Percentiles rank a stretch among this genome's conserved stretches.
These are phyloP conservation scores for Ogataea pignaliae DNA, from an alignment of 805 yeast genomes.

Conservation along the genomic window DNA sequence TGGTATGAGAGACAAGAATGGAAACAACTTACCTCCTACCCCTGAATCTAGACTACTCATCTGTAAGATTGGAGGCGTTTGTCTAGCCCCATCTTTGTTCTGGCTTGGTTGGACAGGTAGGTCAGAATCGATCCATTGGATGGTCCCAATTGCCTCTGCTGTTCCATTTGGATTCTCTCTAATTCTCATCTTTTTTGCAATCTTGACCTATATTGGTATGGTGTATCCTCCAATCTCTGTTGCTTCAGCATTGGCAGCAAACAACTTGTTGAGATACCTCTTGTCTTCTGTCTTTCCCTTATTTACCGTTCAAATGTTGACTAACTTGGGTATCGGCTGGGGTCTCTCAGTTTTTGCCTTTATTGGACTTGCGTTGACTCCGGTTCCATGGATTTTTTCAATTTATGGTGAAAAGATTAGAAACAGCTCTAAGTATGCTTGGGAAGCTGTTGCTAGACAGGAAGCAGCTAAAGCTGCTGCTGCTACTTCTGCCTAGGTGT, in stretches of 20 bases:
- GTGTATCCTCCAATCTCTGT: conserved; percentile 70
- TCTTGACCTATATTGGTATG: conserved; percentile 63
- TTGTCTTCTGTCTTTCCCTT: conserved; percentile 79
- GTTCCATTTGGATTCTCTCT: conserved; percentile 75
- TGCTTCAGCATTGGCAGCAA: conserved; percentile 89
- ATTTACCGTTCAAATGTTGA: conserved; percentile 81
- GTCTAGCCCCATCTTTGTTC: conserved; percentile 63
- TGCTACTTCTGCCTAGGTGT: background rate
- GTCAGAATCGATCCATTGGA: conserved; percentile 56
- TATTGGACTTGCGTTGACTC: conserved; percentile 63
- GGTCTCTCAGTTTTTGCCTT: conserved; percentile 68
- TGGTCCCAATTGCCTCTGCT: conserved; percentile 73
- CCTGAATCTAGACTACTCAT: conserved; percentile 61
- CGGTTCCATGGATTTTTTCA: conserved; percentile 69
- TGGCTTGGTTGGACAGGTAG: conserved; percentile 82
- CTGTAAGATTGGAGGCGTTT: conserved; percentile 63
- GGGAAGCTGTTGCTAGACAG: conserved; percentile 37
- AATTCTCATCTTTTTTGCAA: conserved; percentile 65
- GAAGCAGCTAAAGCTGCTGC: conserved; percentile 8
- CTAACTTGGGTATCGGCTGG: conserved; percentile 69
- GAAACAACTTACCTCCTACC: conserved; percentile 47
- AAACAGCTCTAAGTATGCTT: conserved; percentile 53
- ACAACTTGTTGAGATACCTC: conserved; percentile 70
- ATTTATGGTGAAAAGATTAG: conserved; percentile 57
- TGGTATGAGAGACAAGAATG: conserved; percentile 50